phyloP scores from a whole-genome alignment of 352 stramenopile genomes.

The Phytophthora uliginosa region DNA sequence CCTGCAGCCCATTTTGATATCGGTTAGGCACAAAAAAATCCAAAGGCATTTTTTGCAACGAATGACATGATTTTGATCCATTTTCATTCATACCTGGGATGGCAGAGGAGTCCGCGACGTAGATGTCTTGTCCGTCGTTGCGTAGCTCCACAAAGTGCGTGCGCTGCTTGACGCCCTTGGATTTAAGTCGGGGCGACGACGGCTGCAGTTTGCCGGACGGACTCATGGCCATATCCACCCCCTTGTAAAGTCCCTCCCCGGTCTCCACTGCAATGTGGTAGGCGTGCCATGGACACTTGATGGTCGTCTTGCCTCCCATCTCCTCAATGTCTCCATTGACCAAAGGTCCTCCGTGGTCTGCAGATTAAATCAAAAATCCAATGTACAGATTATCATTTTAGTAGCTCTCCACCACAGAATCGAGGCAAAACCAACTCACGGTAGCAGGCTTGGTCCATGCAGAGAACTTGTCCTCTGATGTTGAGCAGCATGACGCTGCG shows the following conservation, averaged over 20 bases:
- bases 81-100: constrained; percentile 48
- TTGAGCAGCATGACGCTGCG: constrained; percentile 82
- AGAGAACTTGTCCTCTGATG: constrained; percentile 71
- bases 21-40: constrained; percentile 14
- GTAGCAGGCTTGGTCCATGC: constrained; percentile 91
- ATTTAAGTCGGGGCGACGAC: constrained; percentile 72
- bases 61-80: not conserved
- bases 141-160: constrained; percentile 84
- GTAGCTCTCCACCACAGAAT: constrained; percentile 26
- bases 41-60: not conserved
- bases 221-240: constrained; percentile 77
- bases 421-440: constrained; percentile 42
- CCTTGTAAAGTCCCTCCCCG: constrained; percentile 88
- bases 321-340: constrained; percentile 89
- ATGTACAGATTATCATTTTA: constrained; percentile 4
- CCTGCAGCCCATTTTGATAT: constrained; percentile 27
- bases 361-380: constrained; percentile 1
- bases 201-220: constrained; percentile 56
- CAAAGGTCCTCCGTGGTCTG: constrained; percentile 86
- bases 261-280: constrained; percentile 88
- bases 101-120: constrained; percentile 79
- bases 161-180: constrained; percentile 88
- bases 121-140: constrained; percentile 72
- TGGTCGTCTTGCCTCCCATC: constrained; percentile 75
- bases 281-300: constrained; percentile 90